Evolutionary conservation across 2,329 filamentous ascomycete species (phyloP), one percentile per base, ranked within the genome.

Genomic region (Diaporthe caulivora): DNA sequence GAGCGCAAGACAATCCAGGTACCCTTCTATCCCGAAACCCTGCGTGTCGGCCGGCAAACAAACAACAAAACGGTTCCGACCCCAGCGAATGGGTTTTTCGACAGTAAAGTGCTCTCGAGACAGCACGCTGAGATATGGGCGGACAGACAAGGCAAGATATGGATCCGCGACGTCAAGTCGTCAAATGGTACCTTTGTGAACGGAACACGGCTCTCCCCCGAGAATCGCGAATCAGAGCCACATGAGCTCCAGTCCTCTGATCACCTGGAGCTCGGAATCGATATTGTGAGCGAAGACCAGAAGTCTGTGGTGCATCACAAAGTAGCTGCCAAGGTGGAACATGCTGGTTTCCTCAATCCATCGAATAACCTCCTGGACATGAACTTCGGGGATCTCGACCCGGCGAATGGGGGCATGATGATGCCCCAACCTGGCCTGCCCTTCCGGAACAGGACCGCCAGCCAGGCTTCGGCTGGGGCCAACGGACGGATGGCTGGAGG

Each of bases 181-280:
- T 99, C 97, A 53, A 99, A 99, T 81, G 97, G 97, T 73, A 99
- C 97, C 0, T 99, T 99, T 83, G 96, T 99, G 78, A 99, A 99
- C 79, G 95, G 95, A 26, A 91, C 93, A 71, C 92, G 97, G 40
- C 83, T 99, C 74, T 98, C 97, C 2, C 94, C 92, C 70, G 97
- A 99, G 82, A 99, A 98, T 79, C 92, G 95, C 78, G 97, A 99
- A 83, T 98, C 96, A 0, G 97, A 98, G 75, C 95, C 97, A 0
- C 95, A 98, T 81, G 96, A 98, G 81, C 86, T 99, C 44, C 93
- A 95, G 79, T 95, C 96, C 74, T 92, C 95, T 77, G 97, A 99
- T 80, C 94, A 97, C 76, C 86, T 99, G 70, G 97, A 99, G 81
- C 88, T 99, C 47, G 97, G 97, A 72, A 99, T 99, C 79, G 97